phyloP scores from a whole-genome alignment of 2,329 filamentous ascomycete species.

The Clonostachys chloroleuca region DNA sequence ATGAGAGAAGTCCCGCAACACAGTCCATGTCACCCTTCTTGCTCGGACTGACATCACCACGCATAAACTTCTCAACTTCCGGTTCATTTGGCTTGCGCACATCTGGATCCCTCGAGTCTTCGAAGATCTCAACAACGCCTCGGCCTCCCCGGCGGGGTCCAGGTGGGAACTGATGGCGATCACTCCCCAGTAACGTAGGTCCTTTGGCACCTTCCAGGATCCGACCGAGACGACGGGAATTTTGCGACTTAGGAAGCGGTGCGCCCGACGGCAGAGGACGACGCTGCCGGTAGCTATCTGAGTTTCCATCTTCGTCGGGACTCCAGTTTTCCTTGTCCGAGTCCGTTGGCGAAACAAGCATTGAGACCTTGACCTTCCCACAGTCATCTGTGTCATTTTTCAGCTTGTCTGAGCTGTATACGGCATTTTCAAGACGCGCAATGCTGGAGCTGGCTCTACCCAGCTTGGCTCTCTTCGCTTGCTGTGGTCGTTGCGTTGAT shows the following conservation, averaged over 20 bases:
- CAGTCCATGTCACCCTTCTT: conserved; percentile 83
- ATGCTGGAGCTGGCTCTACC: conserved; percentile 57
- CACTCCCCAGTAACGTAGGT: neutral
- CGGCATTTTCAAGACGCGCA: conserved; percentile 50
- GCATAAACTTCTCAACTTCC: conserved; percentile 67
- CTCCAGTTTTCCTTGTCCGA: conserved; percentile 96
- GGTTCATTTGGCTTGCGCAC: conserved; percentile 41
- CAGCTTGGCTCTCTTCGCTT: conserved; percentile 59
- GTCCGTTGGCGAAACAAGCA: conserved; percentile 45
- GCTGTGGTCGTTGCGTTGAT: conserved; percentile 17
- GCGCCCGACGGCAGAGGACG: conserved; percentile 25
- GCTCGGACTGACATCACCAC: conserved; percentile 58
- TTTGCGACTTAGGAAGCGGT: conserved; percentile 7
- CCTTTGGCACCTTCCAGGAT: neutral
- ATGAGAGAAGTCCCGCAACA: conserved; percentile 79
- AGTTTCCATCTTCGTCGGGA: conserved; percentile 43
- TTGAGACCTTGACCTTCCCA: conserved; percentile 26
- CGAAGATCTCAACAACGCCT: conserved; percentile 42
- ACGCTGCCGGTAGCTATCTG: conserved; percentile 19
- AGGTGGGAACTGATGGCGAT: neutral
- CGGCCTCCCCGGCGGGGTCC: neutral
- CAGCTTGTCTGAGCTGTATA: conserved; percentile 6
- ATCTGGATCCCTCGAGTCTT: conserved; percentile 29
- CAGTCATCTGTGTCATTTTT: conserved; percentile 1
- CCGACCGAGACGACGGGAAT: conserved; percentile 11